phyloP scores from a whole-genome alignment of 2,329 filamentous ascomycete genomes.

The Dactylellina parvicollis region DNA sequence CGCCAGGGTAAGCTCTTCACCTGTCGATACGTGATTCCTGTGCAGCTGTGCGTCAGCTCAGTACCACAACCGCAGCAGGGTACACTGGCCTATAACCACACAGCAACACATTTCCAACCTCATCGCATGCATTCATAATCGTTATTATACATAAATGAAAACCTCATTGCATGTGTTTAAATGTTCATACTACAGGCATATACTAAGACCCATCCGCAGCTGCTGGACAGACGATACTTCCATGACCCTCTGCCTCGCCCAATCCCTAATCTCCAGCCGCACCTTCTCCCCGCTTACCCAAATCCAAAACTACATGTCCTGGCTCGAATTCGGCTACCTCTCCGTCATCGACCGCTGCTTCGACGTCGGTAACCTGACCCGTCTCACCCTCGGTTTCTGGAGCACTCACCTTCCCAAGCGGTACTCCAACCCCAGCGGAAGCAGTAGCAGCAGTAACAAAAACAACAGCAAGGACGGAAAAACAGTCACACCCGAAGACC shows the following conservation, averaged over 20 bases:
- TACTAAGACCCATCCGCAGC: constrained; percentile 1
- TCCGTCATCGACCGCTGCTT: constrained; percentile 60
- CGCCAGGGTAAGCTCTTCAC: constrained; percentile 59
- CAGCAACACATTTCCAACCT: background rate
- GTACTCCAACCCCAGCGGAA: background rate
- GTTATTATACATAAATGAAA: no score
- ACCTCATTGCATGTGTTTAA: no score
- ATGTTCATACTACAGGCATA: no score
- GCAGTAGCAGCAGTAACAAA: background rate
- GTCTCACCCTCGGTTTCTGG: constrained; percentile 60
- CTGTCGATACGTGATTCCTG: no score
- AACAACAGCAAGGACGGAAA: no score
- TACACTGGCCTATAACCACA: no score
- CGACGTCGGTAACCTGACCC: constrained; percentile 62
- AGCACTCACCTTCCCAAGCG: constrained; percentile 5
- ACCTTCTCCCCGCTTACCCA: constrained; percentile 59
- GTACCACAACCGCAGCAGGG: no score
- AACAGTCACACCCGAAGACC: constrained; percentile 57
- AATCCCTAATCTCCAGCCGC: constrained; percentile 60
- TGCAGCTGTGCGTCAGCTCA: no score
- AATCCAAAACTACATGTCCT: constrained; percentile 61
- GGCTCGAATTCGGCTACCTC: constrained; percentile 61
- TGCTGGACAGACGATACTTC: constrained; percentile 64
- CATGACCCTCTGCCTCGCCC: constrained; percentile 63
- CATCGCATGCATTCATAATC: no score